Conservation (phyloP, 2,329 filamentous ascomycete genomes). For the Venturia aucupariae region DNA sequence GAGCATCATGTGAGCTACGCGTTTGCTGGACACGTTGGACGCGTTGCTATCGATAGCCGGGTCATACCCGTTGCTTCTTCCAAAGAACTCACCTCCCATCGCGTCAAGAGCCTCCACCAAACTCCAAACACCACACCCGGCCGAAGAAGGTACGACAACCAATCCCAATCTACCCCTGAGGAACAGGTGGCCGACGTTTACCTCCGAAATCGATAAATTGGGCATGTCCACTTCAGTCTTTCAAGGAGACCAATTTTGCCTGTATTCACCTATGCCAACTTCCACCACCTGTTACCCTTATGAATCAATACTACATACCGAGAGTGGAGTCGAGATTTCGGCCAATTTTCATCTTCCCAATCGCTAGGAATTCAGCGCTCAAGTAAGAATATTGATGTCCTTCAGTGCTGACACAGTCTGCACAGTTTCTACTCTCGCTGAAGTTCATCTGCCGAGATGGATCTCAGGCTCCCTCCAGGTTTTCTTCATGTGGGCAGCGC, state of each 20-base stretch:
- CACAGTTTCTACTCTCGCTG: conserved; percentile 13
- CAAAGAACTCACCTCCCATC: not conserved
- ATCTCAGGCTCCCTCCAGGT: conserved; percentile 27
- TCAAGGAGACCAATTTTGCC: no score
- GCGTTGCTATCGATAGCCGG: not conserved
- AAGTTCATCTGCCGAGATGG: not conserved
- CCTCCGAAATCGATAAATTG: no score
- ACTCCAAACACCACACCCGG: not conserved
- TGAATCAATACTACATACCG: no score
- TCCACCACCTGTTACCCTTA: no score
- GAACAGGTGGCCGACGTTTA: no score
- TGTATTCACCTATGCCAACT: no score
- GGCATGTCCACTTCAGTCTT: no score
- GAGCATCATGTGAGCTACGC: not conserved
- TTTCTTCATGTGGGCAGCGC: conserved; percentile 41
- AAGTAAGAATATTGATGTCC: not conserved
- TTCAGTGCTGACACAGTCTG: not conserved
- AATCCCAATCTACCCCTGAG: not conserved
- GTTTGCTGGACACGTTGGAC: not conserved
- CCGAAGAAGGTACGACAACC: not conserved
- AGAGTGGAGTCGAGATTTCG: not conserved
- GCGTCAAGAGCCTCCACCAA: not conserved
- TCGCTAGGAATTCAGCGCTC: not conserved
- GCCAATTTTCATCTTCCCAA: not conserved
- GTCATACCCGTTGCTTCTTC: not conserved